phyloP scores from a whole-genome alignment of 306 rosid genomes.

The Lathyrus aphaca region DNA sequence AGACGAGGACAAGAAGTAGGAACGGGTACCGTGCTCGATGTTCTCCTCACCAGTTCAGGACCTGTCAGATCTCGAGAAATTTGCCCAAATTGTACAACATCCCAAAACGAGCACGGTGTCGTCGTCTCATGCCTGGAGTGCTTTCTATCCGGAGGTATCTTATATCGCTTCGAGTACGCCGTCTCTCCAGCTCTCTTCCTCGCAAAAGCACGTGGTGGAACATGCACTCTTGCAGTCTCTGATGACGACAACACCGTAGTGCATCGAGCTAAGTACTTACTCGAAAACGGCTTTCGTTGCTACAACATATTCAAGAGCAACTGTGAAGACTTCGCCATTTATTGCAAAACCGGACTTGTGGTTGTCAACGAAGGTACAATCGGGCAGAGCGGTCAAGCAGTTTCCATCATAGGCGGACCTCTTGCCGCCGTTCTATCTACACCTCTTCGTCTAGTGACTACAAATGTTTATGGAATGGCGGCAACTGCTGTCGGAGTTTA shows the following conservation, averaged over 20 bases:
- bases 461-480: constrained; percentile 80
- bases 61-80: constrained; percentile 53
- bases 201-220: constrained; percentile 91
- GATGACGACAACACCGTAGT: constrained; percentile 64
- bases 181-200: constrained; percentile 76
- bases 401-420: constrained; percentile 90
- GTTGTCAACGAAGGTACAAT: constrained; percentile 66
- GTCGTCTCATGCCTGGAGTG: constrained; percentile 80
- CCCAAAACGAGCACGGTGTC: constrained; percentile 62
- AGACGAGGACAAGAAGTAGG: constrained; percentile 96
- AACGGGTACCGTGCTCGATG: constrained; percentile 84
- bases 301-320: constrained; percentile 84
- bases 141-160: constrained; percentile 82
- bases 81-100: constrained; percentile 61
- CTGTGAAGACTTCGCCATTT: constrained; percentile 92
- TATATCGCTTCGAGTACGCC: constrained; percentile 81
- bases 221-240: constrained; percentile 83
- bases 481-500: constrained; percentile 72
- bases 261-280: constrained; percentile 77
- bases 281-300: constrained; percentile 84
- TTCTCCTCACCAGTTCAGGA: constrained; percentile 75
- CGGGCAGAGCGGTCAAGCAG: constrained; percentile 91
- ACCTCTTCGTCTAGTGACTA: constrained; percentile 69
- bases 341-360: constrained; percentile 89
- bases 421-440: constrained; percentile 80